Evolutionary conservation across 768 basidiomycete genomes (phyloP), one percentile per base, ranked within the genome.

Genomic region (Stropharia rugosoannulata): DNA sequence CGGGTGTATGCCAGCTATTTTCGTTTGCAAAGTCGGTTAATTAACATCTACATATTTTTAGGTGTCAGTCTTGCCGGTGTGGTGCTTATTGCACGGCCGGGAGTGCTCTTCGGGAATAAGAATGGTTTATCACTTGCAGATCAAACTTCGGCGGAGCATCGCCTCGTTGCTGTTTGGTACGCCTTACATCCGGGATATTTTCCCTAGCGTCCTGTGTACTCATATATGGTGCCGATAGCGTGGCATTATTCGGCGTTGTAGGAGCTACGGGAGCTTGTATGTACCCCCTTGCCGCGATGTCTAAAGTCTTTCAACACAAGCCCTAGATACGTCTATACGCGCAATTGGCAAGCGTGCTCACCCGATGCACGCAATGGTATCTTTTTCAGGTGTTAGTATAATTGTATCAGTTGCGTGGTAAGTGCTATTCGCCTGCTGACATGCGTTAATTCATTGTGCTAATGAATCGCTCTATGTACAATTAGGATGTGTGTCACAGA

Each of bases 31-130:
- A 16, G 9, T 32, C 9, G 9, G 29, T 10, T 32, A 32, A 6
- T 32, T 32, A 16, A 9, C 15, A 48, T n/a, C 51, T 25, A 58
- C n/a, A 43, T 38, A 13, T 41, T 18, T n/a, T 7, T 62, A 82
- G 82, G 87, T 8, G 77, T 80, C 45, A 87, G 90, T 67, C 76
- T 95, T 32, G 41, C 80, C 8, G 94, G 93, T 0, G 91, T 93
- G 9, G 67, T 95, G 12, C 75, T 94, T 7, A 92, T 97, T 49
- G 90, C 93, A 9, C 78, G 90, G 29, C 94, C 94, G 0, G 72
- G 78, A 1, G 84, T 85, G 49, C 62, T 97, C 8, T 95, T 97
- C 61, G 87, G 86, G 3, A 52, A 47, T 49, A 71, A 62, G 16
- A 10, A 32, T 10, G 9, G 29, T 32, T 18, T 69, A 75, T 63